Conservation (phyloP, 2,329 filamentous ascomycete genomes). For the Alternaria metachromatica region DNA sequence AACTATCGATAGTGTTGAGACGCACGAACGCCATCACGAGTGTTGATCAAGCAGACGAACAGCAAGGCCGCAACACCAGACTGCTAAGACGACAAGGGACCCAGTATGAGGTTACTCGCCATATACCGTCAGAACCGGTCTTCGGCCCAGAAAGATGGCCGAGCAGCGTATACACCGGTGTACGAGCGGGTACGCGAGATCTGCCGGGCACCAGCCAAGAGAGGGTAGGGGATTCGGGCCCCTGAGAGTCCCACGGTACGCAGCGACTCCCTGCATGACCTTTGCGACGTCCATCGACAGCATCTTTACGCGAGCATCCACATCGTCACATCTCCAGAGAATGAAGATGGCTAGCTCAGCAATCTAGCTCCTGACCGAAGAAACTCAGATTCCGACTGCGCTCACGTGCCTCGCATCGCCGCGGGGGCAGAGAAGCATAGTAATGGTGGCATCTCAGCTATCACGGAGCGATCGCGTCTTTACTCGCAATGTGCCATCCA, state of each 20-base stretch:
- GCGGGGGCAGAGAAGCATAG: background rate
- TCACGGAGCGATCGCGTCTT: background rate
- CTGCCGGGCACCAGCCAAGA: background rate
- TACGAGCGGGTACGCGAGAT: background rate
- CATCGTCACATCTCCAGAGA: background rate
- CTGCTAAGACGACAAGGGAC: background rate
- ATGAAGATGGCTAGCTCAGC: background rate
- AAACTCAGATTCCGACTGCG: background rate
- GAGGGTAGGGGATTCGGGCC: background rate
- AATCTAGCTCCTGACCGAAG: background rate
- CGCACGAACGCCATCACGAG: background rate
- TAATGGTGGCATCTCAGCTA: background rate
- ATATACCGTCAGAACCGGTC: background rate
- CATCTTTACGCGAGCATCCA: background rate
- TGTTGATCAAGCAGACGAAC: background rate
- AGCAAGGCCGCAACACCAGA: background rate
- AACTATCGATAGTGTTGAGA: background rate
- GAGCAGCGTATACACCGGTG: background rate
- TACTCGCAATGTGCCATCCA: background rate
- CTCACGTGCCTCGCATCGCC: background rate
- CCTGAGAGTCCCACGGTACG: constrained; percentile 5
- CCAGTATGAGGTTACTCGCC: background rate
- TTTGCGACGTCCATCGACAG: background rate
- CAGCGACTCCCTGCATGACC: constrained; percentile 7
- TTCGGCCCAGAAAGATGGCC: background rate